Percentiles rank a stretch among this genome's conserved stretches.
Conservation (phyloP, 2,329 filamentous ascomycete genomes). For the Hypoxylon sp. region DNA sequence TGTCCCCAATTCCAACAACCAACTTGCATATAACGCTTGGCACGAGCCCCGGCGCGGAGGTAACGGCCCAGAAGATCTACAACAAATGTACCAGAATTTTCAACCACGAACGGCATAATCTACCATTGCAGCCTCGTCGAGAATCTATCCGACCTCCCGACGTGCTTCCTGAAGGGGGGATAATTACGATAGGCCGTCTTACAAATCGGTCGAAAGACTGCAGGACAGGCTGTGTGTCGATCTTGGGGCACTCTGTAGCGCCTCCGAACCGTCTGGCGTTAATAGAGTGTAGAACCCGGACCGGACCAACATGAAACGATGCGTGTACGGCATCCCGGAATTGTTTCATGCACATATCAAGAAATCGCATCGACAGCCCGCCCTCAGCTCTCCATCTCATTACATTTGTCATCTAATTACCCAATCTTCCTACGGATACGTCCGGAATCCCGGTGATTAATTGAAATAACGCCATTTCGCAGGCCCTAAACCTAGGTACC, state of each 20-base stretch:
- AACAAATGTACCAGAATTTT: slow-evolving; percentile 11
- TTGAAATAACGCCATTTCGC: not conserved
- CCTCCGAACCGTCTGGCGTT: slow-evolving; percentile 43
- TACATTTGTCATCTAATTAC: slow-evolving; percentile 7
- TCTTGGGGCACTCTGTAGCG: slow-evolving; percentile 35
- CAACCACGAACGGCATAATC: slow-evolving; percentile 25
- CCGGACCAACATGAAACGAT: slow-evolving; percentile 44
- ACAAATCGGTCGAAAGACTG: slow-evolving; percentile 38
- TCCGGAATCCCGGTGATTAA: not conserved
- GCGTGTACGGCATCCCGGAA: slow-evolving; percentile 40
- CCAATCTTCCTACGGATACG: slow-evolving; percentile 14
- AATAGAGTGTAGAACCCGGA: slow-evolving; percentile 42
- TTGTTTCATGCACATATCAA: slow-evolving; percentile 37
- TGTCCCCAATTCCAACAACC: slow-evolving; percentile 12
- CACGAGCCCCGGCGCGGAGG: slow-evolving; percentile 21
- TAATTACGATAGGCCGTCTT: slow-evolving; percentile 18
- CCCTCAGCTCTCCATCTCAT: slow-evolving; percentile 5
- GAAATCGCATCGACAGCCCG: slow-evolving; percentile 13
- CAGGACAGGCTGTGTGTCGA: slow-evolving; percentile 38
- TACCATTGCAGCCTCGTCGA: slow-evolving; percentile 15
- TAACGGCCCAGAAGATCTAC: slow-evolving; percentile 32
- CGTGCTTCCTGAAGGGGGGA: slow-evolving; percentile 29
- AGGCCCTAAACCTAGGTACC: not conserved
- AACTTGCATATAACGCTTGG: slow-evolving; percentile 20
- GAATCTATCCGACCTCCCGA: slow-evolving; percentile 36